These are phyloP conservation scores for Hippophae tibetana DNA, from an alignment of 306 rosid genomes.

Conservation along the genomic window DNA sequence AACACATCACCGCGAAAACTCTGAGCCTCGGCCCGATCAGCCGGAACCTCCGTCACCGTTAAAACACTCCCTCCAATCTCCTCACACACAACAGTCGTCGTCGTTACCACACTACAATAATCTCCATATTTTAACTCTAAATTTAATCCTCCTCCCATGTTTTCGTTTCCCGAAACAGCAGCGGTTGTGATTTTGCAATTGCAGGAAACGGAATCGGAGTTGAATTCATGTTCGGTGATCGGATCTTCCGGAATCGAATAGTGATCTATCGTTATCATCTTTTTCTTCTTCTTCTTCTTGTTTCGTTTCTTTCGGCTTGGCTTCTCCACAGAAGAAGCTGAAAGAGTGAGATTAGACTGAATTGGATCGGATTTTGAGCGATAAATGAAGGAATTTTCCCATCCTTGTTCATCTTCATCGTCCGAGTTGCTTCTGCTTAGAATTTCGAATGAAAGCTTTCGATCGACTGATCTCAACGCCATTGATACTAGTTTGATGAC, in stretches of 20 bases:
- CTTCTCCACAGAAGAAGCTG: conserved; percentile 2
- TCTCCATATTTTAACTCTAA: conserved; percentile 29
- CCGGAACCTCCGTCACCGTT: conserved; percentile 25
- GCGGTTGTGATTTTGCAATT: background rate
- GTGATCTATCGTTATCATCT: conserved; percentile 4
- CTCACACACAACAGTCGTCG: conserved; percentile 27
- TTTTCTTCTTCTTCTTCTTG: conserved; percentile 35
- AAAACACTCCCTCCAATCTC: conserved; percentile 27
- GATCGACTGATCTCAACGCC: conserved; percentile 51
- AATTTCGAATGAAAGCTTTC: conserved; percentile 63
- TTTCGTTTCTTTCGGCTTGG: conserved; percentile 42
- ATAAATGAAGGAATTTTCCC: background rate
- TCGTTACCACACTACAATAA: conserved; percentile 12
- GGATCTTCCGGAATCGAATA: conserved; percentile 38
- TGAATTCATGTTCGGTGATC: conserved; percentile 12
- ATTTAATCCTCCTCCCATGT: conserved; percentile 18
- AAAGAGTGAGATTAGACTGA: conserved; percentile 15
- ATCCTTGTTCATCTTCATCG: conserved; percentile 26
- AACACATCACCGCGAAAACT: conserved; percentile 38
- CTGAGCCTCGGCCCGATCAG: conserved; percentile 20
- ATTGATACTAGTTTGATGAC: conserved; percentile 20
- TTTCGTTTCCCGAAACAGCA: conserved; percentile 2
- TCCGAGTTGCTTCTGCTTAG: conserved; percentile 29
- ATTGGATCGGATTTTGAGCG: conserved; percentile 30
- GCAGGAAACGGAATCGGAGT: background rate